Conservation (phyloP, 768 basidiomycete genomes). For the Russula lepida region DNA sequence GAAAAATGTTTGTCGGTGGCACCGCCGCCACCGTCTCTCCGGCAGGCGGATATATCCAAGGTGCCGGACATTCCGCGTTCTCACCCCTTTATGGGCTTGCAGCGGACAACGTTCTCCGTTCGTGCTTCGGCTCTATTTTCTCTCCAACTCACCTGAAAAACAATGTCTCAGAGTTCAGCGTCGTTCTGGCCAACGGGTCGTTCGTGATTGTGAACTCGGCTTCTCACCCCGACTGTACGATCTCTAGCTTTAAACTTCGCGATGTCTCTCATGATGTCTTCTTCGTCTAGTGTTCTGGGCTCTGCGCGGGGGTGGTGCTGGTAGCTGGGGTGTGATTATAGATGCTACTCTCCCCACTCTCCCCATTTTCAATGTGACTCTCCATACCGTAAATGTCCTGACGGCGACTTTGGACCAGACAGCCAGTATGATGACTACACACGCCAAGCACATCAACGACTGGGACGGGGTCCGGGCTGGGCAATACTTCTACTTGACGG, state of each 20-base stretch:
- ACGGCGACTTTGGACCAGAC: conserved; percentile 32
- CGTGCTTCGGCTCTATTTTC: not conserved
- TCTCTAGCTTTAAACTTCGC: not conserved
- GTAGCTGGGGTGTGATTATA: conserved; percentile 34
- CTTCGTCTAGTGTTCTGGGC: conserved; percentile 22
- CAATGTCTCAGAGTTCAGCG: not conserved
- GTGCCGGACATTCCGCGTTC: conserved; percentile 24
- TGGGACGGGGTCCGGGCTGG: conserved; percentile 1
- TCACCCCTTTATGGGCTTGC: conserved; percentile 22
- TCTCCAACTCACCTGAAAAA: not conserved
- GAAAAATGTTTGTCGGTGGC: conserved; percentile 24
- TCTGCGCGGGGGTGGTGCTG: conserved; percentile 22
- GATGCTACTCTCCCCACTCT: conserved; percentile 31
- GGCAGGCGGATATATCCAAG: conserved; percentile 24
- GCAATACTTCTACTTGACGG: conserved; percentile 28
- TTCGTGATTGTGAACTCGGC: not conserved
- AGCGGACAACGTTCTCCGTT: conserved; percentile 24
- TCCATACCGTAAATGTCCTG: conserved; percentile 25
- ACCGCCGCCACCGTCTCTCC: conserved; percentile 21
- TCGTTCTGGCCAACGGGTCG: conserved; percentile 11
- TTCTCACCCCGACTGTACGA: conserved; percentile 11
- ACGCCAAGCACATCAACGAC: conserved; percentile 12
- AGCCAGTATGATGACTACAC: conserved; percentile 29
- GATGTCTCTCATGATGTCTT: not conserved
- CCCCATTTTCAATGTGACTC: conserved; percentile 29